Evolutionary conservation across 345 rosid genomes (phyloP).

Genomic region (Gossypium turneri): DNA sequence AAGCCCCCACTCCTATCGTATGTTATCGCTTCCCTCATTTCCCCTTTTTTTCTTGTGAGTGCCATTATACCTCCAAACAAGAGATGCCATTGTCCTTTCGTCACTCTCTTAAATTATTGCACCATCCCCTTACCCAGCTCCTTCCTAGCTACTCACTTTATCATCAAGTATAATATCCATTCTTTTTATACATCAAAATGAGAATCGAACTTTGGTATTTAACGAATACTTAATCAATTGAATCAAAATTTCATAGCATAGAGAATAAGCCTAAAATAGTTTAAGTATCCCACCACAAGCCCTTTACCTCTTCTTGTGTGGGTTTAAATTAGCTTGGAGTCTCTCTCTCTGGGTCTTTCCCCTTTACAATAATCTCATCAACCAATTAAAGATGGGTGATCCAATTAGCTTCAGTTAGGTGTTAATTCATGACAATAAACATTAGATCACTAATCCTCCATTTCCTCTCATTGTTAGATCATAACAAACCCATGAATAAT

Average conservation of each 20-base stretch:
- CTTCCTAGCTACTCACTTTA: constrained; percentile 20
- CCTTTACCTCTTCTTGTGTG: background rate
- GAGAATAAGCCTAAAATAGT: background rate
- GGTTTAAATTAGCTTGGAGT: too few species aligned
- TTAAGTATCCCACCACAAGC: background rate
- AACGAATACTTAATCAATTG: too few species aligned
- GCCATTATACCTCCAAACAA: constrained; percentile 17
- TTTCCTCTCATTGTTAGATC: constrained; percentile 27
- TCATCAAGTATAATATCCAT: constrained; percentile 12
- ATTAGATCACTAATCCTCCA: constrained; percentile 25
- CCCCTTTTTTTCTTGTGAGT: constrained; percentile 33
- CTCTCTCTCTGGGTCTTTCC: background rate
- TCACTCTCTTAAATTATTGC: constrained; percentile 26
- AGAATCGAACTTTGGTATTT: too few species aligned
- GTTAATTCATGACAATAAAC: constrained; percentile 21
- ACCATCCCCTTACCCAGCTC: constrained; percentile 29
- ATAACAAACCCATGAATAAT: constrained; percentile 26
- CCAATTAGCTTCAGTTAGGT: constrained; percentile 24
- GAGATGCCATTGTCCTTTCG: constrained; percentile 17
- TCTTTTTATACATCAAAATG: too few species aligned
- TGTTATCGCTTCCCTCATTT: constrained; percentile 15
- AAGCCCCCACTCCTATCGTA: constrained; percentile 19
- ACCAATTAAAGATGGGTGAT: constrained; percentile 20
- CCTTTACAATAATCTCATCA: constrained; percentile 8
- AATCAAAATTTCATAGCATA: too few species aligned